Evolutionary conservation across 2,329 filamentous ascomycete species (phyloP).

Genomic region (Aspergillus sp.): DNA sequence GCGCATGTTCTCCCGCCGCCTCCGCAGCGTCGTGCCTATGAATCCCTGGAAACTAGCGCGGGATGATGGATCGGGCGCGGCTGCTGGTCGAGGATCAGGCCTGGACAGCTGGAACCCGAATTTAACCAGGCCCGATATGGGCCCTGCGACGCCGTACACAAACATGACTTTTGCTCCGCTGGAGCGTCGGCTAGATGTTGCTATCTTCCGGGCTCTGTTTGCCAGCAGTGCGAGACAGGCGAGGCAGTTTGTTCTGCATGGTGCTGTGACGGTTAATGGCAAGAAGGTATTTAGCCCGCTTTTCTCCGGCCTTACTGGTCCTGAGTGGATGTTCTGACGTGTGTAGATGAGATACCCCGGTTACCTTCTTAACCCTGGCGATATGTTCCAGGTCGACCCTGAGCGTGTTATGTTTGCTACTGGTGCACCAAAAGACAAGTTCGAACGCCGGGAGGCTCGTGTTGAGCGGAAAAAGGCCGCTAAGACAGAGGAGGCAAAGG

Average conservation of each 20-base stretch:
- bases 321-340: neutral
- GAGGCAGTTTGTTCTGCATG: conserved; percentile 90
- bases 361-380: conserved; percentile 93
- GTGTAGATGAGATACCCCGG: conserved; percentile 83
- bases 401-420: conserved; percentile 87
- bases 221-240: conserved; percentile 91
- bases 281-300: conserved; percentile 68
- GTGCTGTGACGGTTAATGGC: conserved; percentile 91
- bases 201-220: conserved; percentile 89
- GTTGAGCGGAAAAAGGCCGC: conserved; percentile 25
- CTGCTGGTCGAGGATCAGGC: conserved; percentile 80
- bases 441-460: conserved; percentile 41
- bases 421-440: conserved; percentile 65
- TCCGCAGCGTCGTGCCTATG: conserved; percentile 84
- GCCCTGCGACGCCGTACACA: conserved; percentile 75
- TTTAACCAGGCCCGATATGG: neutral
- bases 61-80: conserved; percentile 79
- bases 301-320: neutral
- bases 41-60: conserved; percentile 74
- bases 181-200: conserved; percentile 89
- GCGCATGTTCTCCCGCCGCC: conserved; percentile 81
- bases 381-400: conserved; percentile 94
- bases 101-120: conserved; percentile 34
- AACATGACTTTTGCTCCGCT: conserved; percentile 92
- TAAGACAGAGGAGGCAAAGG: conserved; percentile 24